Percentiles rank a stretch among this genome's conserved stretches.
Evolutionary conservation across 208 protist genomes (phyloP).

Genomic region (Crithidia acanthocephali): DNA sequence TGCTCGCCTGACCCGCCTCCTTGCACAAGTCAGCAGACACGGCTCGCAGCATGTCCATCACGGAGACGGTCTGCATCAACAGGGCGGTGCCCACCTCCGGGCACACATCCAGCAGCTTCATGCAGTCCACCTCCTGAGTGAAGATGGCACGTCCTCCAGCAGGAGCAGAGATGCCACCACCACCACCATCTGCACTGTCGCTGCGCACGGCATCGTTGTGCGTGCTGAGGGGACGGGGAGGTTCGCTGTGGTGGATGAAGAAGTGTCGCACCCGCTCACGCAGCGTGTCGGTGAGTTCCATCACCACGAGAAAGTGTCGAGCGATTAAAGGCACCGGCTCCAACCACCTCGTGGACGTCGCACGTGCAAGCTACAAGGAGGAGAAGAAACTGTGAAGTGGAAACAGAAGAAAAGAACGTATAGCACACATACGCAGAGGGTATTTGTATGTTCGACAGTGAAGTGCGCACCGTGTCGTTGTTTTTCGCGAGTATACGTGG

Average conservation of each 20-base stretch:
- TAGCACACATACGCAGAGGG: neutral
- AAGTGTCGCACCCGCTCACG: conserved; percentile 49
- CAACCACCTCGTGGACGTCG: too few relatives aligned
- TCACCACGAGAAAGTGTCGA: neutral
- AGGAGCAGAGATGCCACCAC: neutral
- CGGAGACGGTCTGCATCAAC: conserved; percentile 48
- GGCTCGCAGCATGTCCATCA: conserved; percentile 49
- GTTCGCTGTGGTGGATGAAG: conserved; percentile 66
- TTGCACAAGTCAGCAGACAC: conserved; percentile 62
- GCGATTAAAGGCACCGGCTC: too few relatives aligned
- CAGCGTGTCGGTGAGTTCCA: conserved; percentile 20
- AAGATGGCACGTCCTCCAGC: conserved; percentile 45
- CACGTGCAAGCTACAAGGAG: too few relatives aligned
- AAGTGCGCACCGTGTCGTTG: too few relatives aligned
- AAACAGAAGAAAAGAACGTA: too few relatives aligned
- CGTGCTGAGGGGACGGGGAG: conserved; percentile 40
- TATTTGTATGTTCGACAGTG: too few relatives aligned
- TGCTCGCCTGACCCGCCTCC: conserved; percentile 40
- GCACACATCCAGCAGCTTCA: conserved; percentile 61
- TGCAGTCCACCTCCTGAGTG: conserved; percentile 81
- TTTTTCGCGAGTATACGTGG: too few relatives aligned
- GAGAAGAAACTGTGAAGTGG: too few relatives aligned
- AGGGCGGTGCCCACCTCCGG: conserved; percentile 51
- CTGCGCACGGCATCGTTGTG: neutral
- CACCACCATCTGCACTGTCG: neutral